Percentiles rank a stretch among this genome's conserved stretches.
These are phyloP conservation scores for Dioscorea alata DNA, from an alignment of 106 monocot species.

Conservation along the genomic window DNA sequence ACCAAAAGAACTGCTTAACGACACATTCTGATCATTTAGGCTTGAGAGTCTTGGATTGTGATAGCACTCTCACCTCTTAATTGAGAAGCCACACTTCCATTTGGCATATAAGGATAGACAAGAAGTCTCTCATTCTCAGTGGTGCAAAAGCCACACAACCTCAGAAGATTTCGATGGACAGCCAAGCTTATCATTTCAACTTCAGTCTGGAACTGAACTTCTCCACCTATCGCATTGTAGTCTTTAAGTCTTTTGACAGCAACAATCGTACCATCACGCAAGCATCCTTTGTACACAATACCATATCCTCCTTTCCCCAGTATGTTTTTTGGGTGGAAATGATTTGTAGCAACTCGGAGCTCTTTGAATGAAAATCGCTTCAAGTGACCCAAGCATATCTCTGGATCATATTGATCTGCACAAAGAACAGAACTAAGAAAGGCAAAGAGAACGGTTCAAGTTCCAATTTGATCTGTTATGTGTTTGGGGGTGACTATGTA, in stretches of 20 bases:
- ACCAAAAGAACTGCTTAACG: background rate
- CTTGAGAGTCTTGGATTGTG: no score
- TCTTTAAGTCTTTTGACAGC: slow-evolving; percentile 94
- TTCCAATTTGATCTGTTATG: no score
- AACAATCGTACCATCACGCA: slow-evolving; percentile 72
- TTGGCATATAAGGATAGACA: slow-evolving; percentile 92
- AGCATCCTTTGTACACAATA: slow-evolving; percentile 77
- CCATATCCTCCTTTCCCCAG: slow-evolving; percentile 94
- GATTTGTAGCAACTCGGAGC: slow-evolving; percentile 72
- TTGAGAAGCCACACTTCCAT: slow-evolving; percentile 94
- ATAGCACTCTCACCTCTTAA: slow-evolving; percentile 48
- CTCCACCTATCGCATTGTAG: slow-evolving; percentile 69
- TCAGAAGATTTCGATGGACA: slow-evolving; percentile 83
- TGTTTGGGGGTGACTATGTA: no score
- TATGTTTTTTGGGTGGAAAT: slow-evolving; percentile 83
- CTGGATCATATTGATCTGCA: slow-evolving; percentile 90
- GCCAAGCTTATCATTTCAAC: slow-evolving; percentile 94
- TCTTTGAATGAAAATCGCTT: slow-evolving; percentile 85
- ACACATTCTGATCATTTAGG: no score
- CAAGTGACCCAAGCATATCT: slow-evolving; percentile 75
- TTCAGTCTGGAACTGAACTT: slow-evolving; percentile 89
- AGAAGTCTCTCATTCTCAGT: slow-evolving; percentile 83
- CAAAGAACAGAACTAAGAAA: background rate
- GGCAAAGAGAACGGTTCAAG: no score
- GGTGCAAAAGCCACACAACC: slow-evolving; percentile 73